Conservation (phyloP, 192 early-diverging fungal genomes). For the Kickxella alabastrina region DNA sequence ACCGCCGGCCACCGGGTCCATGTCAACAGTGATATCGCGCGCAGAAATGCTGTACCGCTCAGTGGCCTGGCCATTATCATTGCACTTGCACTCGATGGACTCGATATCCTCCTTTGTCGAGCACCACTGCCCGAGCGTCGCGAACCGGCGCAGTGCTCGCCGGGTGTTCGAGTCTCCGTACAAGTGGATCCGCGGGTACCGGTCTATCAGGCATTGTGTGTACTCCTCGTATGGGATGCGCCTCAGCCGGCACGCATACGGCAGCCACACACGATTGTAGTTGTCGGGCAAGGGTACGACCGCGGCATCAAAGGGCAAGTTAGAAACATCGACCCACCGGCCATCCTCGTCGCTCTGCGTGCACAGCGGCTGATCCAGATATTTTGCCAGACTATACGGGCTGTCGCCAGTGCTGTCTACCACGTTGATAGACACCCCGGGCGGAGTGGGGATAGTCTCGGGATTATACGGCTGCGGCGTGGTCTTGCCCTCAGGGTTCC, state of each 20-base stretch:
- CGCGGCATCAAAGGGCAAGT: constrained; percentile 9
- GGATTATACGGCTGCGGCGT: constrained; percentile 20
- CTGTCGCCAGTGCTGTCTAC: background rate
- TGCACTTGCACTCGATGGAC: constrained; percentile 36
- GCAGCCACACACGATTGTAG: constrained; percentile 47
- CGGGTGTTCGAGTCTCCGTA: constrained; percentile 55
- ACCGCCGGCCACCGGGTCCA: constrained; percentile 12
- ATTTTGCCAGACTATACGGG: constrained; percentile 9
- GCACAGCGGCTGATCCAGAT: constrained; percentile 49
- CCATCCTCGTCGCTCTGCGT: constrained; percentile 26
- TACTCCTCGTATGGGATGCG: constrained; percentile 31
- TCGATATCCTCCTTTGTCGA: constrained; percentile 1
- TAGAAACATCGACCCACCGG: constrained; percentile 41
- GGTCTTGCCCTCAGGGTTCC: constrained; percentile 44
- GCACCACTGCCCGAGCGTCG: constrained; percentile 50
- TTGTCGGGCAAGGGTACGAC: constrained; percentile 19
- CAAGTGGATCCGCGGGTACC: constrained; percentile 38
- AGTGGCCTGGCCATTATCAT: constrained; percentile 36
- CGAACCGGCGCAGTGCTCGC: constrained; percentile 47
- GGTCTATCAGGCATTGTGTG: constrained; percentile 28
- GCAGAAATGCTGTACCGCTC: constrained; percentile 23
- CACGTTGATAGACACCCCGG: background rate
- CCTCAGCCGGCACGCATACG: constrained; percentile 42
- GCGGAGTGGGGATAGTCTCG: constrained; percentile 8
- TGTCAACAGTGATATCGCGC: constrained; percentile 8